Conservation (phyloP, 2,329 filamentous ascomycete species). For the Ascochyta pisi region DNA sequence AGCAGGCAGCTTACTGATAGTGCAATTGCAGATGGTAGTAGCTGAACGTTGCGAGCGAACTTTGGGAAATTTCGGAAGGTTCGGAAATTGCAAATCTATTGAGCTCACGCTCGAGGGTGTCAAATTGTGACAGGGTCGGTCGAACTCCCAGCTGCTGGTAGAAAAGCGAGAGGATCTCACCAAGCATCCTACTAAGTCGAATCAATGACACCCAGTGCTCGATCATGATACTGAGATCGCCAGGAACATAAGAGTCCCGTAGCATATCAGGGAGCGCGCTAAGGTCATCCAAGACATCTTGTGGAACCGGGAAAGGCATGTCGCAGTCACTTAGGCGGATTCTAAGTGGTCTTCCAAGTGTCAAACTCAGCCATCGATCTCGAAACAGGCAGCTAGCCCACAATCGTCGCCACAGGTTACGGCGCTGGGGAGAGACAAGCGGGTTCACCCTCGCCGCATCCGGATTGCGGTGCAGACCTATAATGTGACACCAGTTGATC, state of each 20-base stretch:
- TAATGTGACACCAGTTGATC: conserved; percentile 12
- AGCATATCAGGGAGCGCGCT: background rate
- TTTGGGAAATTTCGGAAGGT: background rate
- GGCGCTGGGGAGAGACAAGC: conserved; percentile 1
- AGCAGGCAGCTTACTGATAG: conserved; percentile 2
- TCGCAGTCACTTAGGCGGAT: conserved; percentile 10
- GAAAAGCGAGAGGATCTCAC: conserved; percentile 2
- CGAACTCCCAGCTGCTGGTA: conserved; percentile 2
- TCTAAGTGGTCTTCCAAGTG: conserved; percentile 8
- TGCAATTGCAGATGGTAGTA: conserved; percentile 10
- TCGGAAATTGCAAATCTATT: background rate
- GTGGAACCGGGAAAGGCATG: conserved; percentile 2
- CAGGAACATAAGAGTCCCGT: background rate
- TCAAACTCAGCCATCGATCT: conserved; percentile 14
- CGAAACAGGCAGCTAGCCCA: conserved; percentile 14
- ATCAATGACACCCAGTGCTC: conserved; percentile 5
- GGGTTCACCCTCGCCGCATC: conserved; percentile 3
- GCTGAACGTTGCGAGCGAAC: background rate
- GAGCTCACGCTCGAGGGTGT: conserved; percentile 1
- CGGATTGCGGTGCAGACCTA: conserved; percentile 13
- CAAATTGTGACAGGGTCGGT: background rate
- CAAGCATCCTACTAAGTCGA: conserved; percentile 1
- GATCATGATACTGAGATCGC: background rate
- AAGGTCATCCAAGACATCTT: conserved; percentile 6
- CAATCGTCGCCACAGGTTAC: conserved; percentile 6